Conservation (phyloP, 2,329 filamentous ascomycete species). For the Beauveria rudraprayagi region DNA sequence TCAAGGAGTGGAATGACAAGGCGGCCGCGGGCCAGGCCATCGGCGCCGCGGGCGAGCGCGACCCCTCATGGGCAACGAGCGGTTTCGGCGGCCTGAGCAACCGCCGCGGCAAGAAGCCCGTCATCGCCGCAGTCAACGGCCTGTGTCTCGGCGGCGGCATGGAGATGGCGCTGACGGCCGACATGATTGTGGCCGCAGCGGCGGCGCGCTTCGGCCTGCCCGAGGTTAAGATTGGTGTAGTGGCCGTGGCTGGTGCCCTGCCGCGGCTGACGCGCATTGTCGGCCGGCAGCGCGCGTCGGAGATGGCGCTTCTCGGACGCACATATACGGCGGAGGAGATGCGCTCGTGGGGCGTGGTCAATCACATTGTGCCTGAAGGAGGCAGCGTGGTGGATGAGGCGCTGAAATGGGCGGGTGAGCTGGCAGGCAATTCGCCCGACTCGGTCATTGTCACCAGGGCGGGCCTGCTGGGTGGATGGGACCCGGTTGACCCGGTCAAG, state of each 20-base stretch:
- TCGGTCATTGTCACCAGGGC: constrained; percentile 65
- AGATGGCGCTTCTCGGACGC: constrained; percentile 61
- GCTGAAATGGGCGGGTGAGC: constrained; percentile 49
- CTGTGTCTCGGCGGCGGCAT: constrained; percentile 67
- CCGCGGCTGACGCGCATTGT: constrained; percentile 57
- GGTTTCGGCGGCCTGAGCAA: constrained; percentile 63
- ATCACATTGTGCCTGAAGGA: constrained; percentile 44
- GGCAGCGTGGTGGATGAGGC: constrained; percentile 48
- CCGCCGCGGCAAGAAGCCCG: constrained; percentile 61
- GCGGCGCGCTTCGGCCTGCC: constrained; percentile 59
- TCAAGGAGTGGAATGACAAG: constrained; percentile 50
- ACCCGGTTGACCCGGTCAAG: constrained; percentile 55
- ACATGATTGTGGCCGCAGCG: constrained; percentile 57
- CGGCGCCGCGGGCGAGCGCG: background rate
- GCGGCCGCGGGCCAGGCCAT: background rate
- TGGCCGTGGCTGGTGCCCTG: constrained; percentile 62
- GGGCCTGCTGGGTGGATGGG: constrained; percentile 66
- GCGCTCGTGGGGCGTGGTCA: constrained; percentile 61
- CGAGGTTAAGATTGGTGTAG: constrained; percentile 63
- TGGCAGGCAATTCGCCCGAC: constrained; percentile 65
- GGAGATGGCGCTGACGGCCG: constrained; percentile 67
- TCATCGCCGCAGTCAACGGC: constrained; percentile 71
- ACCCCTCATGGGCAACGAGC: constrained; percentile 26
- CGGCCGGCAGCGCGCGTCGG: constrained; percentile 61
- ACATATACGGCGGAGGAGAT: constrained; percentile 52